Percentiles rank a stretch among this genome's conserved stretches.
phyloP scores from a whole-genome alignment of 2,329 filamentous ascomycete species.

The Trichoderma arundinaceum region DNA sequence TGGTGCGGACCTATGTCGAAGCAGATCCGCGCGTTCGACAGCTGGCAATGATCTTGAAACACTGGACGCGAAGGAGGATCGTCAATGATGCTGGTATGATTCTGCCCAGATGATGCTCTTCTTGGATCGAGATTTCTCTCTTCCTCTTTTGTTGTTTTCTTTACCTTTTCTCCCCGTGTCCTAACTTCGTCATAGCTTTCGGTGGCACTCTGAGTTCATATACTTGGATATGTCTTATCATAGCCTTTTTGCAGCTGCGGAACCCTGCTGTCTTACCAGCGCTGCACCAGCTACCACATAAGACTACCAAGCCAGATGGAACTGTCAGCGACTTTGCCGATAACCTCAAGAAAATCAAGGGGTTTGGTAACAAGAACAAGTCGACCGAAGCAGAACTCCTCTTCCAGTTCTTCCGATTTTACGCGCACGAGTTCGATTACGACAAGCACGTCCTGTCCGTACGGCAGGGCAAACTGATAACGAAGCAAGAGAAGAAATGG shows the following conservation, averaged over 20 bases:
- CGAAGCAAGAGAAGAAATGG: slow-evolving; percentile 89
- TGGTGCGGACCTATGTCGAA: slow-evolving; percentile 97
- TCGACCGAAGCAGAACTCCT: slow-evolving; percentile 84
- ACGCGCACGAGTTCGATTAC: slow-evolving; percentile 92
- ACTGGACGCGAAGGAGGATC: slow-evolving; percentile 92
- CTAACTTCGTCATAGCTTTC: slow-evolving; percentile 64
- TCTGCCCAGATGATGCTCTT: neutral
- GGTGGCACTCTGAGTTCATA: slow-evolving; percentile 97
- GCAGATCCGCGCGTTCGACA: slow-evolving; percentile 89
- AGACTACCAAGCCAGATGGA: slow-evolving; percentile 63
- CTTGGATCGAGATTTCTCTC: neutral
- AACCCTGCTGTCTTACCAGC: slow-evolving; percentile 83
- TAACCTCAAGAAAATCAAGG: slow-evolving; percentile 74
- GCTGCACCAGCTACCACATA: slow-evolving; percentile 70
- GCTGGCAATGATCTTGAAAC: slow-evolving; percentile 94
- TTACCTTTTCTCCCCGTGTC: neutral
- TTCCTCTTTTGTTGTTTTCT: neutral
- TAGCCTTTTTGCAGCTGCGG: slow-evolving; percentile 91
- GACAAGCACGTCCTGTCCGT: slow-evolving; percentile 84
- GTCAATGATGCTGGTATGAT: slow-evolving; percentile 92
- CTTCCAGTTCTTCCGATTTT: slow-evolving; percentile 94
- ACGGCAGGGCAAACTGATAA: slow-evolving; percentile 76
- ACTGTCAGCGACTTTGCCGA: slow-evolving; percentile 82
- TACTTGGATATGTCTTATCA: slow-evolving; percentile 98
- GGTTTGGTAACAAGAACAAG: slow-evolving; percentile 79